phyloP scores from a whole-genome alignment of 306 rosid genomes.

The Lathyrus sativus region DNA sequence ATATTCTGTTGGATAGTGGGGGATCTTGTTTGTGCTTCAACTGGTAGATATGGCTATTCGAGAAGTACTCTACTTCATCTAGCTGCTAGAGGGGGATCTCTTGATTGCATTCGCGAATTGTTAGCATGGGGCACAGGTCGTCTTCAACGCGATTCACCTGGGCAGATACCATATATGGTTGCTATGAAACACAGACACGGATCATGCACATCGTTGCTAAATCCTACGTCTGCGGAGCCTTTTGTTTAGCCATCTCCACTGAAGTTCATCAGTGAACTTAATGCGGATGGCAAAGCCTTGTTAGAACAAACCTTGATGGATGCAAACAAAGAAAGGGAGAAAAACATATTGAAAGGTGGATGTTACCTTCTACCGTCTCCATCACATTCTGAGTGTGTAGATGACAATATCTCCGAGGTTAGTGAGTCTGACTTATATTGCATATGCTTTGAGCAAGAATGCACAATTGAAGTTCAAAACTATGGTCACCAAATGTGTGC shows the following conservation, averaged over 20 bases:
- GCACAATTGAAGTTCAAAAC: conserved; percentile 82
- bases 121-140: conserved; percentile 96
- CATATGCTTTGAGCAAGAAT: conserved; percentile 95
- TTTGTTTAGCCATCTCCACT: too few species aligned
- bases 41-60: too few species aligned
- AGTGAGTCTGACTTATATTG: conserved; percentile 83
- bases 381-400: conserved; percentile 58
- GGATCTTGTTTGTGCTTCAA: too few species aligned
- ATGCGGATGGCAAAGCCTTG: conserved; percentile 80
- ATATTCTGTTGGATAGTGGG: too few species aligned
- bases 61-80: too few species aligned
- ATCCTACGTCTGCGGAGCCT: conserved; percentile 96
- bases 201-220: conserved; percentile 77
- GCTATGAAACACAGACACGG: conserved; percentile 81
- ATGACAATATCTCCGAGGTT: conserved; percentile 69
- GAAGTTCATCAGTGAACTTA: conserved; percentile 91
- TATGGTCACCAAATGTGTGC: conserved; percentile 99
- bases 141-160: conserved; percentile 73
- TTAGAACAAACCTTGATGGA: conserved; percentile 91
- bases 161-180: conserved; percentile 86
- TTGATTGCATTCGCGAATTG: conserved; percentile 81
- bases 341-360: conserved; percentile 66
- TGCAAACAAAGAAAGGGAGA: conserved; percentile 89
- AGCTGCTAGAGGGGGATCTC: too few species aligned
- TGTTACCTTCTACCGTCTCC: conserved; percentile 62